Evolutionary conservation across 176 grass and related monocot genomes (phyloP).

Genomic region (Triticum urartu): DNA sequence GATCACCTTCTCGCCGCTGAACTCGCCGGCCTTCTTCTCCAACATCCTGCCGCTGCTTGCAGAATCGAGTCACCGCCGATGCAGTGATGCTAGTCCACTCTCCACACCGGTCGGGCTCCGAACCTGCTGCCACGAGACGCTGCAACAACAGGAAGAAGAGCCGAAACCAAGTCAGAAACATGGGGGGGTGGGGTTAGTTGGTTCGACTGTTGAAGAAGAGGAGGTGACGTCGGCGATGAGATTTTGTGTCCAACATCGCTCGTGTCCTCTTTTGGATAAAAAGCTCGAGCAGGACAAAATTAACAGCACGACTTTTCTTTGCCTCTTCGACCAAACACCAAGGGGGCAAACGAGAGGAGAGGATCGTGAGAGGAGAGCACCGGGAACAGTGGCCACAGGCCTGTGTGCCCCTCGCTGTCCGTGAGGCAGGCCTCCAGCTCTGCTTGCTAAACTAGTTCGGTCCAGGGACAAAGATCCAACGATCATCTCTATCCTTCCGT

Average conservation of each 20-base stretch:
- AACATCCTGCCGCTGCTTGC: neutral
- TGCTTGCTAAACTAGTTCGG: neutral
- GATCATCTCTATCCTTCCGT: too few species aligned
- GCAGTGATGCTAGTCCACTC: neutral
- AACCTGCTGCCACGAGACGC: neutral
- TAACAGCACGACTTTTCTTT: neutral
- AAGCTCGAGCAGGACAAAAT: conserved; percentile 7
- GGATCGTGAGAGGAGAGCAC: neutral
- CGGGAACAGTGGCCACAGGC: neutral
- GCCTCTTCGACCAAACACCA: neutral
- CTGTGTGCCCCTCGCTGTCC: neutral
- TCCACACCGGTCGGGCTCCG: neutral
- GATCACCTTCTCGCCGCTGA: conserved; percentile 57
- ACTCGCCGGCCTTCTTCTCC: conserved; percentile 50
- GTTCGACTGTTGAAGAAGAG: neutral
- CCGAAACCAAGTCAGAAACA: neutral
- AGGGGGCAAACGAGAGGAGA: neutral
- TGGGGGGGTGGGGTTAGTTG: neutral
- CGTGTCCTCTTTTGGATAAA: neutral
- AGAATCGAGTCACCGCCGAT: neutral
- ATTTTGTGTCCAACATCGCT: neutral
- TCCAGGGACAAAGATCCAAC: neutral
- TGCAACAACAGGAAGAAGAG: neutral
- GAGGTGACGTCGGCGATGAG: neutral
- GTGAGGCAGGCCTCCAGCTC: neutral